Evolutionary conservation across 768 basidiomycete species (phyloP), one percentile per base, ranked within the genome.

Genomic region (Suillus paluster): DNA sequence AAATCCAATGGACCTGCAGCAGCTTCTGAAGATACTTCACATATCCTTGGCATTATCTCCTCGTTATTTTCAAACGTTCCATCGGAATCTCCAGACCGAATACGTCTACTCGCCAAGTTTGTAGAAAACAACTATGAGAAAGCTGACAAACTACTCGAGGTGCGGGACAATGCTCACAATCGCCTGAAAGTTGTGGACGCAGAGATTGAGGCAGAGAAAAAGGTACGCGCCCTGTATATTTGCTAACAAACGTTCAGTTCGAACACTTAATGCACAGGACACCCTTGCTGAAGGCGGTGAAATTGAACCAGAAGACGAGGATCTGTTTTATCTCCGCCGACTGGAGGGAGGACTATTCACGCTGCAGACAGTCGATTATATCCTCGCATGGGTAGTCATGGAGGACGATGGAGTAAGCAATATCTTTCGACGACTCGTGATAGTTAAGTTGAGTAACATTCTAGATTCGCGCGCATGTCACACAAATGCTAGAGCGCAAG

Each of bases 311-410:
- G 90, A 90, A 36, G 84, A 90, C 62, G 88, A 91, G 67, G 89
- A 93, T 34, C 66, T 83, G 19, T 91, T 88, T 81, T 98, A 99
- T 78, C 78, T 97, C n/a, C 86, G 89, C 36, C 84, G 91, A 59
- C 77, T 99, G 39, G 95, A 97, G 61, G 87, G 88, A 2, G 97
- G 97, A 0, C 76, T 97, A 48, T 95, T 92, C 71, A 91, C 90
- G 2, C 75, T 99, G 9, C 97, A 99, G 70, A 94, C 89, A 19
- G 85, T 94, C 44, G 97, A 99, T 74, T 98, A 96, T 68, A 91
- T 98, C 63, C 76, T 98, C 42, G 95, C 92, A 6, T 99, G 97
- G 97, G 76, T 98, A 30, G 84, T 87, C 59, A 96, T 98, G 95
- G 97, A 99, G 77, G 97, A 99, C 68, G 97, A 99, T 68, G 97